Evolutionary conservation across 768 basidiomycete genomes (phyloP), one percentile per base, ranked within the genome.

Genomic region (Lactifluus echinatus): DNA sequence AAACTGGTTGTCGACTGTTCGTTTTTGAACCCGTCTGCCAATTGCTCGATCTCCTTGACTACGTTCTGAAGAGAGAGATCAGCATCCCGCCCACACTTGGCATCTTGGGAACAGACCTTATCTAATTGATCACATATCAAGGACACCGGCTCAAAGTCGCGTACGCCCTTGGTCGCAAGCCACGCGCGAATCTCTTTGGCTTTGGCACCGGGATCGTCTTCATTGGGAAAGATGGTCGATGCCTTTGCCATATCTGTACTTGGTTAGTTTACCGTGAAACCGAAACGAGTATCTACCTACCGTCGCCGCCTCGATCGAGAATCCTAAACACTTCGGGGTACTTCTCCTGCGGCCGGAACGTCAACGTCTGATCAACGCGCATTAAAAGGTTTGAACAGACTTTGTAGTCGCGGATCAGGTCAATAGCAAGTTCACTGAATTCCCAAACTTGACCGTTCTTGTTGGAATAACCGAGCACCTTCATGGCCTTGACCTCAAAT

Each of bases 401-500:
- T 79, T 87, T 88, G 74, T 98, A 99, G 55, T 93, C 85, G 39
- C 74, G 75, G 54, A 97, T 80, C 17, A 97, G 78, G 24, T 85
- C 76, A 37, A 94, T 72, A 0, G 95, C 86, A 67, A 85, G 89
- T 57, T 92, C 81, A 64, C 92, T 95, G 66, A 87, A 98, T 67
- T 99, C 94, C 96, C 95, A 99, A 33, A 82, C 77, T 8, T 84
- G 74, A 8, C 85, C 86, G 28, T 85, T 82, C 71, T 95, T 94
- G 59, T 82, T 79, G 7, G 93, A 87, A 71, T 96, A 97, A 60
- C 90, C 89, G 44, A 96, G 77, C 1, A 99, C 96, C 71, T 98
- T 99, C 65, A 93, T 70, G 10, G 84, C 80, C 71, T 96, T 98
- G 12, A 83, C 89, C 66, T 99, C 96, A 61, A 96, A 99, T 69